A percentile compares a stretch with the other conserved stretches of the same genome.
Evolutionary conservation across 192 early-diverging fungal species (phyloP).

Genomic region (Pecoramyces ruminantium): DNA sequence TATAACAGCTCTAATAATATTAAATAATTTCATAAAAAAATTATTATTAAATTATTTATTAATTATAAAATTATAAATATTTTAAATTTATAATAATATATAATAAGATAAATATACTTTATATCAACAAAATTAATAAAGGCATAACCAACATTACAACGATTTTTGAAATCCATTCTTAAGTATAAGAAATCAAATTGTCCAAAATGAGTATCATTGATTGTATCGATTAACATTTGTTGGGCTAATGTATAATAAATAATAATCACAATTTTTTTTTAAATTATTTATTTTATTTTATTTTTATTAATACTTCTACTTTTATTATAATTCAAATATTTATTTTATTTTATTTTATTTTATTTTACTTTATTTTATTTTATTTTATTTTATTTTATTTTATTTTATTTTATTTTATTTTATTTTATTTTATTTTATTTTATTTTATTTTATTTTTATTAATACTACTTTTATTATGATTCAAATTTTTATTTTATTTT

Average conservation of each 20-base stretch:
- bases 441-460: too few relatives aligned
- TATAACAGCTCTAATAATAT: constrained; percentile 25
- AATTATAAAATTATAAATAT: constrained; percentile 45
- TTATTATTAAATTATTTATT: neutral
- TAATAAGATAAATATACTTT: constrained; percentile 3
- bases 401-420: too few relatives aligned
- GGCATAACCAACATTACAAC: constrained; percentile 72
- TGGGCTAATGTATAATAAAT: constrained; percentile 18
- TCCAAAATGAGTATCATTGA: constrained; percentile 51
- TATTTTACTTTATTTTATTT: too few relatives aligned
- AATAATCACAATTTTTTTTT: too few relatives aligned
- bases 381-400: too few relatives aligned
- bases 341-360: too few relatives aligned
- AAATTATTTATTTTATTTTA: too few relatives aligned
- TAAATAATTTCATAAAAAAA: neutral
- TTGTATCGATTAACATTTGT: constrained; percentile 55
- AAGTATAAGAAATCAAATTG: constrained; percentile 66
- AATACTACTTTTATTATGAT: too few relatives aligned
- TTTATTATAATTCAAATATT: too few relatives aligned
- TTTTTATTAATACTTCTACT: too few relatives aligned
- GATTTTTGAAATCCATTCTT: constrained; percentile 74
- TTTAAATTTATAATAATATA: constrained; percentile 7
- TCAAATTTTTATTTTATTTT: too few relatives aligned
- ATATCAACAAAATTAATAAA: constrained; percentile 24
- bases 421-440: too few relatives aligned